Conservation (phyloP, 768 basidiomycete species). For the Xerocomellus chrysenteron region DNA sequence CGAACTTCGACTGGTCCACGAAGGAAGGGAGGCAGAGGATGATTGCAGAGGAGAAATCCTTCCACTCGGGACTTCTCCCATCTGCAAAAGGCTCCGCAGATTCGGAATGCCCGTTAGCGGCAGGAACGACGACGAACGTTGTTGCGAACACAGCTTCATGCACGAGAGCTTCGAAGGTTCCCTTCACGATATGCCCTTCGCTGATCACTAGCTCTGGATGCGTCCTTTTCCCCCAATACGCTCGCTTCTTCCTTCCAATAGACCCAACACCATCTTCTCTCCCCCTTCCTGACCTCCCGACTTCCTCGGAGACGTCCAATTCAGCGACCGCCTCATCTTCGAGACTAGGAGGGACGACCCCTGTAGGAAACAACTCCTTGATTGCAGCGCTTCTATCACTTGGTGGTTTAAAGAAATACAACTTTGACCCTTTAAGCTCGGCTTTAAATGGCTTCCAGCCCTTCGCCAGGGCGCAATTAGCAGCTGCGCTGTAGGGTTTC, state of each 20-base stretch:
- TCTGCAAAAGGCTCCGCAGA: slow-evolving; percentile 18
- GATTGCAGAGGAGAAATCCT: slow-evolving; percentile 60
- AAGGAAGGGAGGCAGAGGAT: slow-evolving; percentile 60
- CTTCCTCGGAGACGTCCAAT: slow-evolving; percentile 28
- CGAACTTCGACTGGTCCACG: slow-evolving; percentile 56
- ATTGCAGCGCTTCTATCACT: slow-evolving; percentile 61
- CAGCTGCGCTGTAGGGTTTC: slow-evolving; percentile 31
- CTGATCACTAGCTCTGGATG: slow-evolving; percentile 66
- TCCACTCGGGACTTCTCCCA: slow-evolving; percentile 45
- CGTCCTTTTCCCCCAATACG: slow-evolving; percentile 73
- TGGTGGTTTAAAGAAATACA: slow-evolving; percentile 86
- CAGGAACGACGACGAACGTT: slow-evolving; percentile 43
- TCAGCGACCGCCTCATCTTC: slow-evolving; percentile 44
- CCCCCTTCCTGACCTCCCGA: slow-evolving; percentile 30
- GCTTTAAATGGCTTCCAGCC: slow-evolving; percentile 88
- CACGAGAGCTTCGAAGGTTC: slow-evolving; percentile 73
- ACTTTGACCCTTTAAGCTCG: slow-evolving; percentile 79
- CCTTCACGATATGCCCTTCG: slow-evolving; percentile 51
- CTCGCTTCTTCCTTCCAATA: slow-evolving; percentile 53
- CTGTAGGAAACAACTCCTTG: slow-evolving; percentile 73
- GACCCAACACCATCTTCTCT: slow-evolving; percentile 32
- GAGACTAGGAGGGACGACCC: slow-evolving; percentile 51
- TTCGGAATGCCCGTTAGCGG: slow-evolving; percentile 16
- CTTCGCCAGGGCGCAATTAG: slow-evolving; percentile 48
- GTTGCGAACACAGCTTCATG: slow-evolving; percentile 84